Evolutionary conservation across 164 flowering plant genomes (phyloP).

Genomic region (Amborella trichopoda): DNA sequence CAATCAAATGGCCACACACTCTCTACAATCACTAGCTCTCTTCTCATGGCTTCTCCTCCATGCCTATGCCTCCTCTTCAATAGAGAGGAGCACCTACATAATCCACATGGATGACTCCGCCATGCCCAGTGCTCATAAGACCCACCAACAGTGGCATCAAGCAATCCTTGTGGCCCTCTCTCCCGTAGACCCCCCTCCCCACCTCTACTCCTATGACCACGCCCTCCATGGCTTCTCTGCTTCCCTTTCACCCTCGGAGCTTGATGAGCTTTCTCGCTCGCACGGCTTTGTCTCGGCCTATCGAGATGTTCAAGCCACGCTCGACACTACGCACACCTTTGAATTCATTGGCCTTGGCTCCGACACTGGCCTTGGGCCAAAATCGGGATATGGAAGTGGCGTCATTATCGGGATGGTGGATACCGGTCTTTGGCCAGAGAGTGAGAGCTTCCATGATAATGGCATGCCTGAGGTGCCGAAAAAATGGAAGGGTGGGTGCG

Average conservation of each 20-base stretch:
- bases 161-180: not conserved
- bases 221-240: conserved; percentile 60
- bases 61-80: not conserved
- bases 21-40: too few relatives aligned
- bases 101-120: conserved; percentile 1
- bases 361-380: conserved; percentile 34
- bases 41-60: too few relatives aligned
- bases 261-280: conserved; percentile 18
- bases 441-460: conserved; percentile 45
- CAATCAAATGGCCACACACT: too few relatives aligned
- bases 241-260: conserved; percentile 29
- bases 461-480: conserved; percentile 40
- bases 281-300: conserved; percentile 35
- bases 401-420: conserved; percentile 64
- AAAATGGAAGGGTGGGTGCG: conserved; percentile 62
- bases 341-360: conserved; percentile 42
- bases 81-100: conserved; percentile 1
- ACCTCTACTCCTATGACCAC: conserved; percentile 32
- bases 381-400: conserved; percentile 31
- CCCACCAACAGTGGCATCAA: conserved; percentile 1
- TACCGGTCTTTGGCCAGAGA: conserved; percentile 80
- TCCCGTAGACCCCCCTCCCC: not conserved
- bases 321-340: conserved; percentile 46
- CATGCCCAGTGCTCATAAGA: not conserved
- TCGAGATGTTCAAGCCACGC: conserved; percentile 24